Conservation (phyloP, 1,284 basidiomycete genomes). For the Gomphus bonarii region DNA sequence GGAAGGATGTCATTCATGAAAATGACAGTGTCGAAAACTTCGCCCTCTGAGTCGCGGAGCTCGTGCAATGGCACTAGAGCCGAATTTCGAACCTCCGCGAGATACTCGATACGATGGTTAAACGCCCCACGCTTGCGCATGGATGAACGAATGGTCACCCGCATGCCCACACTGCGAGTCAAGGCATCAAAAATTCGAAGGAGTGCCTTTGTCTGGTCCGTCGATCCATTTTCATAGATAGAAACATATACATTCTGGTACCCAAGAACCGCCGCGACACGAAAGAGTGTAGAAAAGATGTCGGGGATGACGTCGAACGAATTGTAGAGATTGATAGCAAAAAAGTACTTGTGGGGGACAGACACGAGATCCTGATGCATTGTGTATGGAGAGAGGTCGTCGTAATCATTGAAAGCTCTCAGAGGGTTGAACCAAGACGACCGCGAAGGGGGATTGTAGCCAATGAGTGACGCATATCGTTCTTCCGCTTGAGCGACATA, state of each 20-base stretch:
- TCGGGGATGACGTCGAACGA: slow-evolving; percentile 98
- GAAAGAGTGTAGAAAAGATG: slow-evolving; percentile 91
- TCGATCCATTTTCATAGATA: slow-evolving; percentile 95
- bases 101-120: slow-evolving; percentile 96
- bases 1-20: slow-evolving; percentile 99
- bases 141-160: slow-evolving; percentile 84
- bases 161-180: slow-evolving; percentile 78
- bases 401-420: slow-evolving; percentile 33
- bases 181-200: slow-evolving; percentile 88
- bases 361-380: slow-evolving; percentile 30
- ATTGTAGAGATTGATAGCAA: slow-evolving; percentile 96
- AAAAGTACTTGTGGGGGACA: slow-evolving; percentile 89
- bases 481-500: slow-evolving; percentile 79
- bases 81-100: slow-evolving; percentile 92
- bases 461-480: slow-evolving; percentile 74
- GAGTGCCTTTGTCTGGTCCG: slow-evolving; percentile 92
- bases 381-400: slow-evolving; percentile 21
- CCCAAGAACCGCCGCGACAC: slow-evolving; percentile 78
- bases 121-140: slow-evolving; percentile 90
- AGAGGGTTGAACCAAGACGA: slow-evolving; percentile 53
- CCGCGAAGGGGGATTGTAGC: slow-evolving; percentile 46
- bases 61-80: slow-evolving; percentile 91
- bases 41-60: slow-evolving; percentile 78
- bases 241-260: slow-evolving; percentile 96
- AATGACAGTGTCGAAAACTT: slow-evolving; percentile 88